These are phyloP conservation scores for Sporothrix phasma DNA, from an alignment of 2,329 filamentous ascomycete genomes.

Conservation along the genomic window DNA sequence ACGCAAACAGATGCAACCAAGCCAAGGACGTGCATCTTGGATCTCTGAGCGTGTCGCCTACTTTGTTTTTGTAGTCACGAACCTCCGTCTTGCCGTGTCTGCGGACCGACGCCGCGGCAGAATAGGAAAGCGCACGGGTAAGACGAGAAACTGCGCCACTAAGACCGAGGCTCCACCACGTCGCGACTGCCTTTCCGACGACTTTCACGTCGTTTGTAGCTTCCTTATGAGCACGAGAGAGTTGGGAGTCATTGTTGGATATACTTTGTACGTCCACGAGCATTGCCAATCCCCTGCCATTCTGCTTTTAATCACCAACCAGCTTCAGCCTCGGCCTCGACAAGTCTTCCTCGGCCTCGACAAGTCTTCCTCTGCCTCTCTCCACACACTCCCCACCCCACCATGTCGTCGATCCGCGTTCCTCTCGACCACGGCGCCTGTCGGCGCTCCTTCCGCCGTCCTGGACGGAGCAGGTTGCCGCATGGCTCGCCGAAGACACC, in stretches of 20 bases:
- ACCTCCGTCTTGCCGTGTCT: background rate
- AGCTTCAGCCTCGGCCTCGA: background rate
- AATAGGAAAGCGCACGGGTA: background rate
- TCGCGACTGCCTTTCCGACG: background rate
- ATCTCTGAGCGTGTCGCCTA: no score
- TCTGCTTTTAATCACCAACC: background rate
- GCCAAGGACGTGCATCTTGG: background rate
- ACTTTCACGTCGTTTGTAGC: background rate
- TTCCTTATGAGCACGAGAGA: background rate
- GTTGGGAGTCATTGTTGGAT: background rate
- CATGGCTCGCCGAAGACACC: constrained; percentile 92
- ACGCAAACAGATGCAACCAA: background rate
- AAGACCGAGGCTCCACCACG: background rate
- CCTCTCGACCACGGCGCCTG: constrained; percentile 30
- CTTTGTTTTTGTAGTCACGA: background rate
- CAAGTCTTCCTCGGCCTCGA: background rate
- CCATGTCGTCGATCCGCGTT: constrained; percentile 8
- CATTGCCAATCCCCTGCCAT: no score
- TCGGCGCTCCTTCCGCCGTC: constrained; percentile 70
- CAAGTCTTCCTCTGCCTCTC: no score
- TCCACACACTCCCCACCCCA: background rate
- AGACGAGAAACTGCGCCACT: background rate
- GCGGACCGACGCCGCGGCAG: background rate
- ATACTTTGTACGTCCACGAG: no score
- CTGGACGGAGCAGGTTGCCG: constrained; percentile 69